phyloP scores from a whole-genome alignment of 208 protist species.

The Trypanosoma scelopori region DNA sequence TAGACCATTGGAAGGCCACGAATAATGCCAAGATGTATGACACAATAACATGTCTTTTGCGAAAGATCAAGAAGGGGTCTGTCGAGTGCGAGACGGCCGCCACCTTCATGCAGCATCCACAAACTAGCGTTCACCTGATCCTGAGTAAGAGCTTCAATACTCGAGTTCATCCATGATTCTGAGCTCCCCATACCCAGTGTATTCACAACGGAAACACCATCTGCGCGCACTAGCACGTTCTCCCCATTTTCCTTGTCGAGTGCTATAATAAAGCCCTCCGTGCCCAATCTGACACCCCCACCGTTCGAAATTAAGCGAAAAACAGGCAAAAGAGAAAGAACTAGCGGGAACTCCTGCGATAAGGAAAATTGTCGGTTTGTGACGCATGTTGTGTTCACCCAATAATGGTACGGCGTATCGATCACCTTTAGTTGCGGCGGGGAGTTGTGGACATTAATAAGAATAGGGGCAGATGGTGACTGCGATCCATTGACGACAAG shows the following conservation, averaged over 20 bases:
- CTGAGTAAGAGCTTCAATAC: neutral
- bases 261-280: conserved; percentile 72
- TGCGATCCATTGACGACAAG: conserved; percentile 78
- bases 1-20: conserved; percentile 87
- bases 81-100: conserved; percentile 18
- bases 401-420: conserved; percentile 84
- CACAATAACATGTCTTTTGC: conserved; percentile 83
- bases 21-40: conserved; percentile 76
- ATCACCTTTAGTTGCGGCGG: conserved; percentile 55
- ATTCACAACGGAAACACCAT: conserved; percentile 65
- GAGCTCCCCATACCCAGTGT: neutral
- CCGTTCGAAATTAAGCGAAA: conserved; percentile 58
- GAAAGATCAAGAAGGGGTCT: conserved; percentile 73
- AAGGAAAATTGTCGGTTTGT: conserved; percentile 76
- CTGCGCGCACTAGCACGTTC: conserved; percentile 71
- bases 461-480: conserved; percentile 64
- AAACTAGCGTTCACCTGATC: neutral
- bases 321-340: conserved; percentile 69
- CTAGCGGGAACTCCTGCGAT: conserved; percentile 76
- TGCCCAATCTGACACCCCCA: conserved; percentile 34
- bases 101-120: neutral
- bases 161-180: conserved; percentile 1
- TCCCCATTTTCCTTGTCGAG: conserved; percentile 78
- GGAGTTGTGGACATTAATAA: conserved; percentile 72
- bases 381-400: conserved; percentile 82